Base-by-base conservation (phyloP, 2,329 filamentous ascomycete species). In the Cladosporium sp. region DNA sequence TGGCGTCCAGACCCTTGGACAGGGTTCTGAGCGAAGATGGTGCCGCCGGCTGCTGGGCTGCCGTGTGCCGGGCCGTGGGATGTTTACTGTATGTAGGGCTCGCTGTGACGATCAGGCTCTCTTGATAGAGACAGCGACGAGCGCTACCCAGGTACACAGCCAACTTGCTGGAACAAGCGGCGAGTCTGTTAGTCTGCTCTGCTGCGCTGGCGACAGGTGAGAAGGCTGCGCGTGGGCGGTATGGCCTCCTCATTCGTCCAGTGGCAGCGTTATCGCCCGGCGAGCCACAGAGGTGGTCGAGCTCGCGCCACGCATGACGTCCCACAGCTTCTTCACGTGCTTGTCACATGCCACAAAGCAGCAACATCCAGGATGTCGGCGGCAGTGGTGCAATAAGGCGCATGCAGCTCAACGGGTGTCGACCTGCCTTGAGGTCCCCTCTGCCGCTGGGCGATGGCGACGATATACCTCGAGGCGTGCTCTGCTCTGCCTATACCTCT, bases 341-440 rank as follows among this genome's bases (percentile, higher is more conserved):
- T 21, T 58, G 21, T 58, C 54, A 38, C 54, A 58, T 58, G 54
- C 21, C 54, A 58, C n/a, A 38, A 11, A 14, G n/a, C 54, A 38
- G 32, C 59, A 62, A 54, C 44, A 41, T 36, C 49, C 49, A 64
- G 34, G 15, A 36, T 7, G 32, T 44, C 47, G 32, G 49, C 60
- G 49, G 49, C 60, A 28, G 59, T 32, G 38, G 59, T 51, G 30
- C 59, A 36, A 61, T 28, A 44, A 44, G 38, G 59, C 41, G 34
- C 60, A 64, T 64, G 60, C 60, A 64, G 60, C 60, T 64, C 60
- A 57, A 64, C 60, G 60, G 32, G 51, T 64, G 60, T 63, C 32
- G 12, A 44, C 18, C 47, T 51, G 60, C 34, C 34, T 32, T 10
- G 30, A 32, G 5, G 7, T 10, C 2, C 30, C 55, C 36, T 41